Evolutionary conservation across 306 rosid species (phyloP).

Genomic region (Rosa chinensis): DNA sequence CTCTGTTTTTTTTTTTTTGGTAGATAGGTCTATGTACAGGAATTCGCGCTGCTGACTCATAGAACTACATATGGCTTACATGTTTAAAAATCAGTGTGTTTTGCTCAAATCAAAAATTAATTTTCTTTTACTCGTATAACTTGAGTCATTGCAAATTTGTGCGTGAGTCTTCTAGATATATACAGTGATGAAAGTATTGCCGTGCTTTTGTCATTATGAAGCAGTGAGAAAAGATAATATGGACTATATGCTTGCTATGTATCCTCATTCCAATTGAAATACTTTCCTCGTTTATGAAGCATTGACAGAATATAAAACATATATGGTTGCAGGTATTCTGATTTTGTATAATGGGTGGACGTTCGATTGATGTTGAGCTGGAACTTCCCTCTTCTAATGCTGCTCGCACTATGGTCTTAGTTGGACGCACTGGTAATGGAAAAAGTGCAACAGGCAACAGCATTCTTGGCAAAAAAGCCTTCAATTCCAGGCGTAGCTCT

Average conservation of each 20-base stretch:
- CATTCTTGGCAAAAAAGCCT: constrained; percentile 66
- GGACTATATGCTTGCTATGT: no score
- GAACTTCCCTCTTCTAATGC: constrained; percentile 55
- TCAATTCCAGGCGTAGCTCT: constrained; percentile 58
- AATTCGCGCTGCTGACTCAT: no score
- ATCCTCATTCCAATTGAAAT: no score
- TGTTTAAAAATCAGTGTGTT: neutral
- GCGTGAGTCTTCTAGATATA: no score
- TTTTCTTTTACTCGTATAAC: no score
- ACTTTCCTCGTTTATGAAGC: neutral
- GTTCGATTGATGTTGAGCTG: constrained; percentile 74
- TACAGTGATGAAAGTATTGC: no score
- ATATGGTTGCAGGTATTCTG: constrained; percentile 22
- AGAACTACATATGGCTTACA: neutral
- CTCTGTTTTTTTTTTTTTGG: no score
- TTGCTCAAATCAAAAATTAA: no score
- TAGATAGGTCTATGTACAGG: neutral
- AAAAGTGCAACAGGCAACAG: constrained; percentile 92
- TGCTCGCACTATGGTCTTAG: constrained; percentile 64
- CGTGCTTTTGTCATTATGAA: no score
- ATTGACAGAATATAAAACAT: neutral
- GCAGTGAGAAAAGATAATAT: no score
- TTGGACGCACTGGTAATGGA: constrained; percentile 89
- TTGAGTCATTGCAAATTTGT: no score
- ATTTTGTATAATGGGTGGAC: constrained; percentile 61